These are phyloP conservation scores for Talaromyces thailandensis DNA, from an alignment of 495 filamentous ascomycete species.

Conservation along the genomic window DNA sequence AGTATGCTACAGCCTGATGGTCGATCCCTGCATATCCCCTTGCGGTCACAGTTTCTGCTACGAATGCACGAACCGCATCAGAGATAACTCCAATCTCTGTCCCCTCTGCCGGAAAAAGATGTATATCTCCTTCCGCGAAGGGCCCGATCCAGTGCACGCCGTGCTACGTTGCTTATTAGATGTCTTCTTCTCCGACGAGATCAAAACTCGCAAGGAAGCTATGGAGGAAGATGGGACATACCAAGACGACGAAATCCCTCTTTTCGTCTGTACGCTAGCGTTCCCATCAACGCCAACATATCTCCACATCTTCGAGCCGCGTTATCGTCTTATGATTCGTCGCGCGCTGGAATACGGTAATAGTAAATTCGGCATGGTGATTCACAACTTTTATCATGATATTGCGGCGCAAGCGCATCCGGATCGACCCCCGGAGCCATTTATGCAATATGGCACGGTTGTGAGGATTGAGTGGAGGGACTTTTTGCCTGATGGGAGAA, in stretches of 20 bases:
- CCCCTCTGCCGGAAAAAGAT: conserved; percentile 67
- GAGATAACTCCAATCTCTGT: conserved; percentile 69
- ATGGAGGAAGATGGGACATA: conserved; percentile 40
- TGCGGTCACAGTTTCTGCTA: conserved; percentile 91
- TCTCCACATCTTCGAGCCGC: conserved; percentile 83
- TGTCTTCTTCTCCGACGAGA: conserved; percentile 55
- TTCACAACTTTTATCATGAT: conserved; percentile 45
- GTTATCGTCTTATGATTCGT: conserved; percentile 81
- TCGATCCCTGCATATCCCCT: conserved; percentile 72
- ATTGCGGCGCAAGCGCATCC: not conserved
- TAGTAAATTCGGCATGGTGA: conserved; percentile 76
- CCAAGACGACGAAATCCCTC: conserved; percentile 50
- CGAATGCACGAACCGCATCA: conserved; percentile 60
- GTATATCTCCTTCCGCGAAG: conserved; percentile 46
- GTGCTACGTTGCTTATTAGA: conserved; percentile 50
- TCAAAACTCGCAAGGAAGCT: conserved; percentile 46
- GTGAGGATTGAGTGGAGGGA: conserved; percentile 65
- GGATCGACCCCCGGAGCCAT: conserved; percentile 20
- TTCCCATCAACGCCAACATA: conserved; percentile 80
- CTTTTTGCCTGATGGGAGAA: conserved; percentile 69
- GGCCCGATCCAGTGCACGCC: conserved; percentile 50
- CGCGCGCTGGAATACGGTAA: conserved; percentile 61
- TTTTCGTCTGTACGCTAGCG: conserved; percentile 75
- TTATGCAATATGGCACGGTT: conserved; percentile 70
- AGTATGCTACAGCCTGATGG: conserved; percentile 71